Percentiles rank a stretch among this genome's conserved stretches.
phyloP scores from a whole-genome alignment of 345 rosid species.

The Sonneratia caseolaris region DNA sequence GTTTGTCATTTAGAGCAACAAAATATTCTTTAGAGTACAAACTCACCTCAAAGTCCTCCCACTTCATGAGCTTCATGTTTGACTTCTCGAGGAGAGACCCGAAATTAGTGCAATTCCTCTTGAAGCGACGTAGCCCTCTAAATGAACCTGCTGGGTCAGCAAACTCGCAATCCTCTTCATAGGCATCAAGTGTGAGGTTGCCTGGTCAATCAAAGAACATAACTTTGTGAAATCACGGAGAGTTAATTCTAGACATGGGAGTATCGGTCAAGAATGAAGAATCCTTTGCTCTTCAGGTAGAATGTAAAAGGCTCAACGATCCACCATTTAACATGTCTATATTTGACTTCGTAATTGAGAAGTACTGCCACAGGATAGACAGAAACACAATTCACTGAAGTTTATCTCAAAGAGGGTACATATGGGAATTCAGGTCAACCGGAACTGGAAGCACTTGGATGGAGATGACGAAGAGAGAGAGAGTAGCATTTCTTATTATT shows the following conservation, averaged over 20 bases:
- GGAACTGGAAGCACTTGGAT: too few species aligned
- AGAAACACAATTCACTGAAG: neutral
- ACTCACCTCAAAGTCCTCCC: slow-evolving; percentile 78
- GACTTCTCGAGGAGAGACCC: slow-evolving; percentile 73
- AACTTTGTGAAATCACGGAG: neutral
- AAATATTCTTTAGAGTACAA: neutral
- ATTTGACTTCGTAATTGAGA: neutral
- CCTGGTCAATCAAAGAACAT: slow-evolving; percentile 30
- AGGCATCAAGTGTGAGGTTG: slow-evolving; percentile 54
- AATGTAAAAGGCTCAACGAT: neutral
- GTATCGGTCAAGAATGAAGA: neutral
- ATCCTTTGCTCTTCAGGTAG: neutral
- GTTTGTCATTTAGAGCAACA: neutral
- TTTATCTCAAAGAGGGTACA: too few species aligned
- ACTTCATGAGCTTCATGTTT: slow-evolving; percentile 76
- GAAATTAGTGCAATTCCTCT: slow-evolving; percentile 82
- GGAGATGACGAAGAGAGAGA: neutral
- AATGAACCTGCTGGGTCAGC: slow-evolving; percentile 99
- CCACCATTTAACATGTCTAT: neutral
- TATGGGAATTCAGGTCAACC: too few species aligned
- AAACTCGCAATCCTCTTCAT: slow-evolving; percentile 85
- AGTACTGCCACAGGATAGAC: neutral
- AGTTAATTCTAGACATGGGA: neutral
- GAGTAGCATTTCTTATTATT: neutral
- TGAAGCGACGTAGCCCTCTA: slow-evolving; percentile 75